These are phyloP conservation scores for Raffaelea ambrosiae DNA, from an alignment of 2,329 filamentous ascomycete genomes.

Conservation along the genomic window DNA sequence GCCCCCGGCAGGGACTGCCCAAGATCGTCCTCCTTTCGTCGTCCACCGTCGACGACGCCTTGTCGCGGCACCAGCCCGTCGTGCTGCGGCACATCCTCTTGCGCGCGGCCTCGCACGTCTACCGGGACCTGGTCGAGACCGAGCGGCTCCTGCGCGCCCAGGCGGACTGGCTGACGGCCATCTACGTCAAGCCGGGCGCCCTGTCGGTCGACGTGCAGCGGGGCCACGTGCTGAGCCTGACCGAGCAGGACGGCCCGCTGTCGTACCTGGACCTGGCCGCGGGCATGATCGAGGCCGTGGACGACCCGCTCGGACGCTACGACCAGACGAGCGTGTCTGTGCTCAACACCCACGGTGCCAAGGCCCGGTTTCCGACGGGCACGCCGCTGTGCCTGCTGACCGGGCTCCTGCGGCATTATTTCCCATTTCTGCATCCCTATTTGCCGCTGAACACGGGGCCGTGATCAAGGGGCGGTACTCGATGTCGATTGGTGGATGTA, in stretches of 20 bases:
- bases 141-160: constrained; percentile 29
- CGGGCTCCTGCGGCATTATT: neutral
- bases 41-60: constrained; percentile 28
- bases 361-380: neutral
- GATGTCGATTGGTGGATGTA: too few species aligned
- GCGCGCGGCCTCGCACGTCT: constrained; percentile 24
- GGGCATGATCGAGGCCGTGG: constrained; percentile 38
- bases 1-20: constrained; percentile 19
- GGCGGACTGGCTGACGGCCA: constrained; percentile 25
- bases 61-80: constrained; percentile 21
- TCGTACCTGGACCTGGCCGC: constrained; percentile 35
- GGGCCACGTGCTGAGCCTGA: constrained; percentile 30
- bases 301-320: constrained; percentile 21
- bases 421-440: neutral
- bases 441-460: neutral
- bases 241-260: constrained; percentile 27
- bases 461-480: too few species aligned
- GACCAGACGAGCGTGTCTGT: constrained; percentile 6
- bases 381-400: neutral
- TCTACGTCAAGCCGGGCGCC: constrained; percentile 34
- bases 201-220: constrained; percentile 25
- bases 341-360: neutral
- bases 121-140: constrained; percentile 25
- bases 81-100: constrained; percentile 21
- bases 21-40: constrained; percentile 35